Base-by-base conservation (phyloP, 2,329 filamentous ascomycete species). In the Penicillium sp. region DNA sequence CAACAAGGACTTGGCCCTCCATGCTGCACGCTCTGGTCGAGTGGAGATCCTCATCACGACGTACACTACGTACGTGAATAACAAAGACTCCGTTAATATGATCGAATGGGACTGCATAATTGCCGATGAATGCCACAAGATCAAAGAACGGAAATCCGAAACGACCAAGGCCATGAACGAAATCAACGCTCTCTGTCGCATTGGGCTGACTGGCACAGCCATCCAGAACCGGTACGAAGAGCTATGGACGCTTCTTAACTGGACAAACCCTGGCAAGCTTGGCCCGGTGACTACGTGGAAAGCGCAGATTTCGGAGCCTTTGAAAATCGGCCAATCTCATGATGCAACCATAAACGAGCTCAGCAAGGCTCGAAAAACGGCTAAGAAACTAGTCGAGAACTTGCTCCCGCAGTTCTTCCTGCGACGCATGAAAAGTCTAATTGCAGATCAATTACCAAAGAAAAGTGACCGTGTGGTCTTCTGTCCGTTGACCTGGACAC, bases 151-250 rank as follows among this genome's bases (percentile, higher is more conserved):
- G 40, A 77, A 73, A 35, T 85, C 90, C 0, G 86, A 85, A 51
- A 86, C 85, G 6, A 93, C 91, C 0, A 81, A 86, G 60, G 84
- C 89, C 0, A 91, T 98, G 85, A 87, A 89, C 58, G 81, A 90
- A 51, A 76, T 97, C 57, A 98, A 98, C 58, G 83, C 90, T 0
- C 78, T 97, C 2, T 97, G 93, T 62, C 81, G 93, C 27, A 90
- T 98, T 50, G 93, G 93, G 0, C 75, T 98, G 7, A 97, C 90
- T 0, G 93, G 93, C 1, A 98, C 93, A 0, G 91, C 91, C 0
- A 96, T 98, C 36, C 93, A 98, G 64, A 98, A 98, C 68, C 93
- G 88, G 56, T 98, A 98, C 65, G 89, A 96, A 63, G 93, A 98
- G 66, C 77, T 98, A 0, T 98, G 91, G 91, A 94, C 89, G 0